Base-by-base conservation (phyloP, 345 rosid genomes). In the Barbarea vulgaris region DNA sequence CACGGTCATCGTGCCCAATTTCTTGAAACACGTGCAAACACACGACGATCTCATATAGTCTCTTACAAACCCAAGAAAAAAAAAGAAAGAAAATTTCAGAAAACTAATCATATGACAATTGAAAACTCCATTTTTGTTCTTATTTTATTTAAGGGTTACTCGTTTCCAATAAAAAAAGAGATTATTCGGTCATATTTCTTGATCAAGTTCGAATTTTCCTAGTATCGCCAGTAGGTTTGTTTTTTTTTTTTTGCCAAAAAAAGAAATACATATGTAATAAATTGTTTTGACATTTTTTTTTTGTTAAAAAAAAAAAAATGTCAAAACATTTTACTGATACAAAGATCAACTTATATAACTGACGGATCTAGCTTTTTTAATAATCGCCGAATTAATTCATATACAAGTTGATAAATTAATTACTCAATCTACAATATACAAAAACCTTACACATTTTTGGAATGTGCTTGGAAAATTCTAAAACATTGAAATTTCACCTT, bases 1-100 rank as follows among this genome's bases (percentile, higher is more conserved):
- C 28, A 64, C 13, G 12, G 34, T 52, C 54, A 66, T 64, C 70
- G 54, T 69, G 17, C 52, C 46, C 42, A 24, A 18, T 1, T n/a
- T 53, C 47, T 37, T 44, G 24, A 62, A 42, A 11, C 64, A 76
- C 70, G 64, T 75, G 74, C 61, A 67, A 54, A 47, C 7, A 55
- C 53, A 61, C 80, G 34, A 21, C 28, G 46, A 58, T 50, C 64
- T 18, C 36, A 50, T 18, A 50, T 42, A 34, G 42, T 36, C 68
- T 46, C 41, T 33, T 44, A 46, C 57, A 33, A 56, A 72, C 21
- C 31, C 44, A 72, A 52, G 6, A 63, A 1, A 41, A 25, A 7
- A 7, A n/a, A 24, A 33, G 6, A 39, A 1, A 39, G 17, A 30
- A 25, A 18, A 33, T 15, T n/a, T 34, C 37, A 57, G 4, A 53